Conservation (phyloP, 805 yeast species). For the Candida koratica region DNA sequence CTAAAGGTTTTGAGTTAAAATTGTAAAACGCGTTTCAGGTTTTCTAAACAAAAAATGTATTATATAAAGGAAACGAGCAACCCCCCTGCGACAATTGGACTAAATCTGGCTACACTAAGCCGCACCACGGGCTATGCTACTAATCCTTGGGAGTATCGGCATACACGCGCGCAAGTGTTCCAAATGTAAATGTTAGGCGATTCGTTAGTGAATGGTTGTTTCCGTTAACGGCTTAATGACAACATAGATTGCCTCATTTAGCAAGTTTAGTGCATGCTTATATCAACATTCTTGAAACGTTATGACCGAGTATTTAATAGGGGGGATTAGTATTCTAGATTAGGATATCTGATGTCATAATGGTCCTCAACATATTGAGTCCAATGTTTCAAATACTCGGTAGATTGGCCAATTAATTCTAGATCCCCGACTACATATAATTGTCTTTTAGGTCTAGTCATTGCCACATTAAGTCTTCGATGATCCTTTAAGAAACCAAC, state of each 20-base stretch:
- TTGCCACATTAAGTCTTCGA: conserved; percentile 86
- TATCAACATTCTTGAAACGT: background rate
- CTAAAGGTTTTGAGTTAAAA: conserved; percentile 1
- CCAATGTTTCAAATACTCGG: conserved; percentile 60
- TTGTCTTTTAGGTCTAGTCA: conserved; percentile 84
- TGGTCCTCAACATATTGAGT: conserved; percentile 62
- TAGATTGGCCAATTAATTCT: conserved; percentile 53
- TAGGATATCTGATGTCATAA: conserved; percentile 64
- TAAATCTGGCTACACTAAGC: no score
- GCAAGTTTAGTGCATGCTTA: background rate
- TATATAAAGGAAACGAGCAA: conserved; percentile 1
- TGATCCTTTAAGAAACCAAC: conserved; percentile 82
- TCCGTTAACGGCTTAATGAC: background rate
- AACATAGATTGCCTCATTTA: no score
- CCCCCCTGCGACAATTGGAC: no score
- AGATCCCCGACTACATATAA: conserved; percentile 83
- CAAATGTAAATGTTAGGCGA: conserved; percentile 1
- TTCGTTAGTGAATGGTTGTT: background rate
- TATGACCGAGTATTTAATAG: background rate
- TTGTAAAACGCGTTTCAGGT: conserved; percentile 5
- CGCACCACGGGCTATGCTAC: no score
- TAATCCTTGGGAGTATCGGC: no score
- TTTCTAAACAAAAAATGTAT: conserved; percentile 1
- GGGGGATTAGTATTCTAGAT: conserved; percentile 4
- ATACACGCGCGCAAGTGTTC: background rate